Percentiles rank a stretch among this genome's conserved stretches.
These are phyloP conservation scores for Globisporangium acanthophoron DNA, from an alignment of 352 stramenopile genomes.

Conservation along the genomic window DNA sequence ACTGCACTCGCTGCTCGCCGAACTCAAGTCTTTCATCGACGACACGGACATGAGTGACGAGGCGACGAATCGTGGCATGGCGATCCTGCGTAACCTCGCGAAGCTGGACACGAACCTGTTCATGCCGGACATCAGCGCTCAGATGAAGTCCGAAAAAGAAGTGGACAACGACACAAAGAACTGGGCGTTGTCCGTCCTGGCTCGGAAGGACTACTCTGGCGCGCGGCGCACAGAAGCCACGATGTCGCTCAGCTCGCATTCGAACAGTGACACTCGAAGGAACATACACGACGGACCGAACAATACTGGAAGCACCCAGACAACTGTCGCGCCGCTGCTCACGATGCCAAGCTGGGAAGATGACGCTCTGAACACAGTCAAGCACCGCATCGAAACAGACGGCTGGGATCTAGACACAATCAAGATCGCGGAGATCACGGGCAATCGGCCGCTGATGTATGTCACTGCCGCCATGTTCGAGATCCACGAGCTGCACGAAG, in stretches of 20 bases:
- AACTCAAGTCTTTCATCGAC: slow-evolving; percentile 75
- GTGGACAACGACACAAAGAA: slow-evolving; percentile 82
- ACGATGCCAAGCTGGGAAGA: slow-evolving; percentile 63
- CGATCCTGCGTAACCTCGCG: slow-evolving; percentile 60
- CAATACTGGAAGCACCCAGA: slow-evolving; percentile 12
- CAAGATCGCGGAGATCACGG: slow-evolving; percentile 58
- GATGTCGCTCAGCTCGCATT: slow-evolving; percentile 66
- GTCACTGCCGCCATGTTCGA: slow-evolving; percentile 76
- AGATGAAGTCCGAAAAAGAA: slow-evolving; percentile 78
- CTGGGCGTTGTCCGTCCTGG: slow-evolving; percentile 70
- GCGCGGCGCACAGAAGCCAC: slow-evolving; percentile 44
- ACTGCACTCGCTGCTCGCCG: slow-evolving; percentile 58
- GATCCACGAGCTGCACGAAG: slow-evolving; percentile 70
- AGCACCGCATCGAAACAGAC: slow-evolving; percentile 50
- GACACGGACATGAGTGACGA: slow-evolving; percentile 59
- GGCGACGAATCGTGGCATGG: slow-evolving; percentile 45
- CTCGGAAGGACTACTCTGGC: slow-evolving; percentile 63
- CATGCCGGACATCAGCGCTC: slow-evolving; percentile 68
- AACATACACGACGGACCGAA: slow-evolving; percentile 52
- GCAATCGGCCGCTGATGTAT: slow-evolving; percentile 71
- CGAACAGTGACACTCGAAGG: slow-evolving; percentile 51
- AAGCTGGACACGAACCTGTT: slow-evolving; percentile 82
- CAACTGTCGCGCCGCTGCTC: slow-evolving; percentile 31
- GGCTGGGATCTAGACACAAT: slow-evolving; percentile 71
- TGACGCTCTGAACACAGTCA: slow-evolving; percentile 37